Conservation (phyloP, 176 grass and related monocot genomes). For the Eleusine coracana region DNA sequence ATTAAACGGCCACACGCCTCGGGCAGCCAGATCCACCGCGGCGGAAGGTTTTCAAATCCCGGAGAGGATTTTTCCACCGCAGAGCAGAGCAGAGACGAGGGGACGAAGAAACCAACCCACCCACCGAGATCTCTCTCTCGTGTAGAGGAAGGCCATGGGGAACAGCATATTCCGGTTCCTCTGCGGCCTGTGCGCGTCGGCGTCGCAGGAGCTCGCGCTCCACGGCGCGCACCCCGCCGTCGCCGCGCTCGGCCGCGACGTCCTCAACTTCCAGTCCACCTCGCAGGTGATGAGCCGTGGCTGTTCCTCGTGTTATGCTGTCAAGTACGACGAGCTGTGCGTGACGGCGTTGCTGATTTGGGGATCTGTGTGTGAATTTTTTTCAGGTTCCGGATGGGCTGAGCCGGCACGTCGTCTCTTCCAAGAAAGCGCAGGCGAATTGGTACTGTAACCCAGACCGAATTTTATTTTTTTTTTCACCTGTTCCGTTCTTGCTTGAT, state of each 20-base stretch:
- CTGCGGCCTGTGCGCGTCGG: constrained; percentile 46
- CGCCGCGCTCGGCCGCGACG: constrained; percentile 67
- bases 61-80: constrained; percentile 18
- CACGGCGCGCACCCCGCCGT: constrained; percentile 52
- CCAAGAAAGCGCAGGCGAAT: constrained; percentile 87
- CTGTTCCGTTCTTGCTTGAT: neutral
- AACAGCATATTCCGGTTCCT: constrained; percentile 76
- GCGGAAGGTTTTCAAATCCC: constrained; percentile 38
- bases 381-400: constrained; percentile 75
- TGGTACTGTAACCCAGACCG: constrained; percentile 46
- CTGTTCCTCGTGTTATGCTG: neutral
- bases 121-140: neutral
- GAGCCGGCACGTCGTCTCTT: constrained; percentile 72
- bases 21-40: constrained; percentile 36
- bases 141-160: constrained; percentile 53
- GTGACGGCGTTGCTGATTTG: constrained; percentile 7
- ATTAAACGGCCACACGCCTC: constrained; percentile 23
- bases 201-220: constrained; percentile 36
- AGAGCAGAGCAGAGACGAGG: neutral
- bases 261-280: constrained; percentile 60
- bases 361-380: neutral
- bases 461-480: too few relatives aligned
- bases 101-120: neutral
- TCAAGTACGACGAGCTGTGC: neutral
- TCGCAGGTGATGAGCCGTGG: constrained; percentile 52